These are phyloP conservation scores for Anethum foeniculum DNA, from an alignment of 140 eudicot species.

Conservation along the genomic window DNA sequence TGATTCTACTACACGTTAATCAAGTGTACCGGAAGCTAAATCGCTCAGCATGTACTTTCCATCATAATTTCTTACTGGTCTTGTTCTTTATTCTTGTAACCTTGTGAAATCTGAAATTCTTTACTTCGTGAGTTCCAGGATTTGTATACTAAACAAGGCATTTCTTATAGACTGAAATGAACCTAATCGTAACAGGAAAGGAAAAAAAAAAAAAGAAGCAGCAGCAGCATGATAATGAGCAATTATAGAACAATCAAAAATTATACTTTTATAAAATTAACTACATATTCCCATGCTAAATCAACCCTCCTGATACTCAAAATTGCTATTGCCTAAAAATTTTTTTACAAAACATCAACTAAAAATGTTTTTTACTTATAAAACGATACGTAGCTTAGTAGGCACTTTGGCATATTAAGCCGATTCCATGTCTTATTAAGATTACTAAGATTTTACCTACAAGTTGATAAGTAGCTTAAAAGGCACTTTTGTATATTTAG, in stretches of 20 bases:
- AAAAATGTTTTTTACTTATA: background rate
- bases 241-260: background rate
- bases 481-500: background rate
- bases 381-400: background rate
- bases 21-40: background rate
- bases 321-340: background rate
- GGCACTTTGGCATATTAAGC: background rate
- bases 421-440: too few relatives aligned
- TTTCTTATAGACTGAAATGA: background rate
- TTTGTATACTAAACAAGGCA: background rate
- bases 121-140: background rate
- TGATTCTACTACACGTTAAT: background rate
- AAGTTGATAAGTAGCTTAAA: background rate
- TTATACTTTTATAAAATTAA: background rate
- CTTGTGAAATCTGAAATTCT: background rate
- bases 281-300: background rate
- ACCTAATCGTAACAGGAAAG: background rate
- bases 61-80: background rate
- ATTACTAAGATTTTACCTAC: background rate
- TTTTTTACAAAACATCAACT: too few relatives aligned
- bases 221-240: background rate
- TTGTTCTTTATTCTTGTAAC: background rate
- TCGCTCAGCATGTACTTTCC: background rate
- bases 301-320: background rate
- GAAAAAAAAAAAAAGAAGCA: too few relatives aligned